phyloP scores from a whole-genome alignment of 139 green algal species.

The Micromonas commoda region DNA sequence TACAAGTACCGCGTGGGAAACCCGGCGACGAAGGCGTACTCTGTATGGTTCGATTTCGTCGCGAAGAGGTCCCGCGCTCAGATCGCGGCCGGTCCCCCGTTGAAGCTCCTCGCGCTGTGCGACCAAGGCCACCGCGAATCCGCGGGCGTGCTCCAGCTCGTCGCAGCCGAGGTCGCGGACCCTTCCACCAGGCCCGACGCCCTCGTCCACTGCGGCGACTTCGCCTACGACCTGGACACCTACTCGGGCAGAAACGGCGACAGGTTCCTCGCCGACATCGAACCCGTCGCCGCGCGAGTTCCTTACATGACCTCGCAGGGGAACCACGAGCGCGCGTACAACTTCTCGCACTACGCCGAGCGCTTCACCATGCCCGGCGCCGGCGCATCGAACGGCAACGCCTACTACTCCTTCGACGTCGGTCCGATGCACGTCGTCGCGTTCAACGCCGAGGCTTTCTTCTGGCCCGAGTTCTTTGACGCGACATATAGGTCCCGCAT shows the following conservation, averaged over 20 bases:
- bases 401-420: constrained; percentile 20
- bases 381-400: not conserved
- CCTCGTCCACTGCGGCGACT: constrained; percentile 16
- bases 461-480: constrained; percentile 15
- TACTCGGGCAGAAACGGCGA: not conserved
- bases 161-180: not conserved
- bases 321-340: constrained; percentile 19
- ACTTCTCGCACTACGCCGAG: constrained; percentile 16
- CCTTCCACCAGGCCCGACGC: not conserved
- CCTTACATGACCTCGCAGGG: constrained; percentile 14
- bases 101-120: not conserved
- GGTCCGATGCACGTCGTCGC: constrained; percentile 21
- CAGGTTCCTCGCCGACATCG: not conserved
- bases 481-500: not conserved
- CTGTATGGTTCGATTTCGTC: not conserved
- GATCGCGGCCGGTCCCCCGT: not conserved
- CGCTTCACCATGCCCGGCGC: constrained; percentile 10
- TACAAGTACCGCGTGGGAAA: constrained; percentile 8
- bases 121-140: not conserved
- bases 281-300: not conserved
- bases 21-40: not conserved
- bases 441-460: constrained; percentile 20
- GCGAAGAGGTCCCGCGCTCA: not conserved
- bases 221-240: constrained; percentile 18
- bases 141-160: not conserved